Conservation (phyloP, 352 stramenopile species). For the Globisporangium parvum region DNA sequence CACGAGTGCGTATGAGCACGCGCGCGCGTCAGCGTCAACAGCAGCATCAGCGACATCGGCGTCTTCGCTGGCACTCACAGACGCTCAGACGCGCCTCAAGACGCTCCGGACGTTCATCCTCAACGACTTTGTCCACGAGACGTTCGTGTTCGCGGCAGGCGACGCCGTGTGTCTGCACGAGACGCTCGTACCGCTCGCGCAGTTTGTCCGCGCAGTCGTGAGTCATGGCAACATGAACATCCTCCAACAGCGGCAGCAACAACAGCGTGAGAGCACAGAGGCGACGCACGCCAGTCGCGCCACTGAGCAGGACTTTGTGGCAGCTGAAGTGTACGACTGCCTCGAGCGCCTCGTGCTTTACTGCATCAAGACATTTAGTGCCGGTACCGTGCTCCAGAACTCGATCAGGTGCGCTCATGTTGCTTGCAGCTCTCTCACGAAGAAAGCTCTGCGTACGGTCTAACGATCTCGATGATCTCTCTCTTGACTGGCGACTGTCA, state of each 20-base stretch:
- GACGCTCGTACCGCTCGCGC: slow-evolving; percentile 50
- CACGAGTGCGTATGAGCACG: slow-evolving; percentile 63
- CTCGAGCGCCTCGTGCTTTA: slow-evolving; percentile 10
- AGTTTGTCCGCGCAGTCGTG: slow-evolving; percentile 63
- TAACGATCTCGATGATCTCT: slow-evolving; percentile 13
- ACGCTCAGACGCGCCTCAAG: slow-evolving; percentile 12
- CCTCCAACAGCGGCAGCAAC: too few relatives aligned
- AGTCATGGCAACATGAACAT: slow-evolving; percentile 58
- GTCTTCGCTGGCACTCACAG: background rate
- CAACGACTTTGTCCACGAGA: slow-evolving; percentile 44
- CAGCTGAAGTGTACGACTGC: slow-evolving; percentile 8
- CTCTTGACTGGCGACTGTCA: slow-evolving; percentile 13
- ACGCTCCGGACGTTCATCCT: slow-evolving; percentile 59
- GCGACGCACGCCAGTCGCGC: too few relatives aligned
- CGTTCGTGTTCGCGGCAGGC: slow-evolving; percentile 23
- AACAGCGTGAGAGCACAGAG: too few relatives aligned
- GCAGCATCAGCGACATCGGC: background rate
- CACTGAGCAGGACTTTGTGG: slow-evolving; percentile 26
- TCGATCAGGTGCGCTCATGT: slow-evolving; percentile 10
- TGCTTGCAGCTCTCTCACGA: too few relatives aligned
- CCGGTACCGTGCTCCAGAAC: slow-evolving; percentile 6
- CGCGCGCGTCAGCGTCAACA: slow-evolving; percentile 5
- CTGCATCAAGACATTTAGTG: slow-evolving; percentile 12
- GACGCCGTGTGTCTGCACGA: slow-evolving; percentile 38
- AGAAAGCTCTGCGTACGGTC: background rate